Evolutionary conservation across 345 rosid genomes (phyloP), one percentile per base, ranked within the genome.

Genomic region (Eucalyptus melliodora): DNA sequence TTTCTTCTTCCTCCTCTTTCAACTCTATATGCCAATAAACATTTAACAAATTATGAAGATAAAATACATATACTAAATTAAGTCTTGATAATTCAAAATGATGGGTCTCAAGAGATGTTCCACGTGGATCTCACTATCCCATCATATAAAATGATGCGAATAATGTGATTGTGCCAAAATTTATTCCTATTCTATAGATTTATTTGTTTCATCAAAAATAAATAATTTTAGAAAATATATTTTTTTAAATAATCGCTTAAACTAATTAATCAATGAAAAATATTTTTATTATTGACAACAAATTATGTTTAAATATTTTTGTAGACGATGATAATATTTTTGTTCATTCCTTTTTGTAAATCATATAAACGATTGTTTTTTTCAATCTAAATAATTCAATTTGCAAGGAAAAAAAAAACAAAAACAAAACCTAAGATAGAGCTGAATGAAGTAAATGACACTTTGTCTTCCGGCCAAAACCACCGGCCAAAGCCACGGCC

Each of bases 301-400:
- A 60, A 24, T 59, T 59, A 60, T 60, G 4, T 60, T 12, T 24
- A 60, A 60, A 24, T 11, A 60, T 60, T 60, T 60, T 60, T 11
- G 2, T 11, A 6, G 16, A 11, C 0, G 15, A 60, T 5, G 14
- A 11, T 11, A 26, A 60, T 60, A 26, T 5, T 26, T 60, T 1
- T 60, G 0, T 60, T 26, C 4, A 60, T 60, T 60, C 1, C 0
- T 60, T 26, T 60, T 24, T 60, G 30, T 60, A 24, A 11, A 60
- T 24, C 27, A 26, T 24, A 59, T 6, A 60, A 60, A 26, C 4
- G 1, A 60, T 11, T 5, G 30, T 56, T 0, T 56, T 50, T 51
- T 51, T 51, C 9, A 51, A 51, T 51, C 55, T 16, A 51, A 51
- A 51, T 51, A 51, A 51, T 51, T 51, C 55, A 51, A 51, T 51